Base-by-base conservation (phyloP, 202 grass and related monocot species). In the Cymbopogon flexuosus region DNA sequence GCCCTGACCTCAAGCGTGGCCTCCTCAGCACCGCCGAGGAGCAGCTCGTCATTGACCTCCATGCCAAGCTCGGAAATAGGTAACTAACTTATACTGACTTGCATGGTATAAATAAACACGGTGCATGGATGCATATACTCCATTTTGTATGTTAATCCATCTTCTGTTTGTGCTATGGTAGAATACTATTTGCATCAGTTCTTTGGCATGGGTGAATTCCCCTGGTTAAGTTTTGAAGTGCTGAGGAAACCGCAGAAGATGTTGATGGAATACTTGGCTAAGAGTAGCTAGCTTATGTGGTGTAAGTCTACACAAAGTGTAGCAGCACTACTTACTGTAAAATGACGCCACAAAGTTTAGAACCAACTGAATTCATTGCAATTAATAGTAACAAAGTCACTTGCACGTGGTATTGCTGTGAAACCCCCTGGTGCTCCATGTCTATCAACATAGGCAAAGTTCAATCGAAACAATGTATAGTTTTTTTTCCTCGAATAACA, bases 1-100 rank as follows among this genome's bases (percentile, higher is more conserved):
- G 89, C 15, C 91, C 94, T 41, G 94, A 94, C 66, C 85, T 97
- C 62, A 97, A 97, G 83, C 85, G 88, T 58, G 94, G 94, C 29
- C 85, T 97, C 7, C 89, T 97, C 80, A 97, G 74, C 31, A 76
- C 89, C 14, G 80, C 84, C 1, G 94, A 97, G 75, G 94, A 97
- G 75, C 75, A 81, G 81, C 23, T 93, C 18, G 68, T 94, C 45
- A 86, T 97, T 68, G 87, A 97, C 76, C 89, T 97, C 81, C 94
- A 94, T 66, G 87, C 94, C 61, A 82, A 90, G 49, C 80, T 97
- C 1, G 94, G 94, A 22, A 97, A 97, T 57, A 91, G 91, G 94
- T 93, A 63, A 42, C 13, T 10, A n/a, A 1, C 0, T 29, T 61
- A n/a, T n/a, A n/a, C n/a, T n/a, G n/a, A n/a, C n/a, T n/a, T n/a